Evolutionary conservation across 495 filamentous ascomycete species (phyloP).

Genomic region (Tuber umbilicatum): DNA sequence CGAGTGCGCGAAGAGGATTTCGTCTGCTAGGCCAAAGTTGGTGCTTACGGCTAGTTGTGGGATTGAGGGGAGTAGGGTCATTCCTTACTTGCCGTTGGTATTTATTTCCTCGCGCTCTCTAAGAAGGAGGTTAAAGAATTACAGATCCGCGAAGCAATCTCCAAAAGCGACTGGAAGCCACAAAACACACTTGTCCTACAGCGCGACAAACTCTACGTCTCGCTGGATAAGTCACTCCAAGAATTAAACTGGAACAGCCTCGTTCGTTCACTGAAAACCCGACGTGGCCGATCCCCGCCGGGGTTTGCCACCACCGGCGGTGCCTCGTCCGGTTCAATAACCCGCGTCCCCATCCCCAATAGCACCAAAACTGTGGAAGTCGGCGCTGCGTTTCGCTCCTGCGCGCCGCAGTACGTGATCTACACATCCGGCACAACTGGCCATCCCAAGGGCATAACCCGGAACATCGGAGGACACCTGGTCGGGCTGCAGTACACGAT

Average conservation of each 20-base stretch:
- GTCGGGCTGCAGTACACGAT: constrained; percentile 77
- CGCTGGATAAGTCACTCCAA: constrained; percentile 55
- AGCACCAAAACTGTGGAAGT: constrained; percentile 20
- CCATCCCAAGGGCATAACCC: constrained; percentile 77
- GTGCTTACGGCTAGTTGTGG: constrained; percentile 89
- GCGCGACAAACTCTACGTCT: constrained; percentile 69
- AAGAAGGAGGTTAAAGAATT: constrained; percentile 7
- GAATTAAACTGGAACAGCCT: constrained; percentile 75
- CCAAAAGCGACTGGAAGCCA: constrained; percentile 49
- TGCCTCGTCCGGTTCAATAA: background rate
- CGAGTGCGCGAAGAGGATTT: constrained; percentile 82
- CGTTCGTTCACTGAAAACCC: constrained; percentile 58
- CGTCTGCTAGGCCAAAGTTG: constrained; percentile 64
- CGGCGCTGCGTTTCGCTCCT: constrained; percentile 67
- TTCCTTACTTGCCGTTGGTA: constrained; percentile 38
- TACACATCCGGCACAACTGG: constrained; percentile 83
- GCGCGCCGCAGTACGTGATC: constrained; percentile 80
- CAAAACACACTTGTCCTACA: constrained; percentile 45
- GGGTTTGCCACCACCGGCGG: background rate
- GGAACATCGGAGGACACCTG: constrained; percentile 78
- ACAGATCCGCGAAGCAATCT: constrained; percentile 45
- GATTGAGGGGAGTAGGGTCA: constrained; percentile 61
- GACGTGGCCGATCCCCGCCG: constrained; percentile 50
- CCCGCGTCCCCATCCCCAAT: background rate
- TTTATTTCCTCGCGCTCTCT: background rate